phyloP scores from a whole-genome alignment of 75 land plant genomes.

The Picea glauca region DNA sequence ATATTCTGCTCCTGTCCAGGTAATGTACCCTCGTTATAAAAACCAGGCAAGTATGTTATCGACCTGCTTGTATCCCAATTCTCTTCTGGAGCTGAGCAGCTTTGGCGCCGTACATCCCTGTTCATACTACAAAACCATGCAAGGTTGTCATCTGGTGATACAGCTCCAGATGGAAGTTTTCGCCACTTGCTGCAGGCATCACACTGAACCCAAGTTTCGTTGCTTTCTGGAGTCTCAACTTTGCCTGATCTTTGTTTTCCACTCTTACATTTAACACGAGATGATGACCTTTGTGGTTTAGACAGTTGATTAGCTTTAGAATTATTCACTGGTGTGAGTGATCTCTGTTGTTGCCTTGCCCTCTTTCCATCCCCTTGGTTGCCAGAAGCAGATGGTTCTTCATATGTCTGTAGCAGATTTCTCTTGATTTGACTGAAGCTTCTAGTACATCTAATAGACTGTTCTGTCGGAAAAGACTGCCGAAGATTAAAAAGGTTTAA shows the following conservation, averaged over 20 bases:
- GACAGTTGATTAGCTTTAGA: not conserved
- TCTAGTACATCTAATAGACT: slow-evolving; percentile 25
- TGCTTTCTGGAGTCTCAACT: slow-evolving; percentile 12
- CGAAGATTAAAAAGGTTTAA: slow-evolving; percentile 1
- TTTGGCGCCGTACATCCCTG: slow-evolving; percentile 55
- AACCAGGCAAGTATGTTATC: slow-evolving; percentile 74
- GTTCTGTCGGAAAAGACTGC: slow-evolving; percentile 17
- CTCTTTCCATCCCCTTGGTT: slow-evolving; percentile 9
- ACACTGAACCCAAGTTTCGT: slow-evolving; percentile 93
- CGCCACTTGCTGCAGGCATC: slow-evolving; percentile 94
- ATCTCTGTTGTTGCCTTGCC: slow-evolving; percentile 6
- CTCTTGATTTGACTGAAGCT: slow-evolving; percentile 43
- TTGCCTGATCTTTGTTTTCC: slow-evolving; percentile 6
- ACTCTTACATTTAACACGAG: slow-evolving; percentile 1
- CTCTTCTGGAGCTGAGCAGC: slow-evolving; percentile 77
- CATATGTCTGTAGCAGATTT: slow-evolving; percentile 50
- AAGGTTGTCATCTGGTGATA: slow-evolving; percentile 35
- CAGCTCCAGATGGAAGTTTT: slow-evolving; percentile 30
- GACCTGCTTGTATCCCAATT: slow-evolving; percentile 38
- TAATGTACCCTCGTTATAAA: slow-evolving; percentile 43
- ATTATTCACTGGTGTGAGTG: not conserved
- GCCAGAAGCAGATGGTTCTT: slow-evolving; percentile 9
- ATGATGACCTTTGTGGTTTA: not conserved
- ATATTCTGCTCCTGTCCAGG: slow-evolving; percentile 64
- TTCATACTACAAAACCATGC: slow-evolving; percentile 98